These are phyloP conservation scores for Trametes villosa DNA, from an alignment of 768 basidiomycete species.

Conservation along the genomic window DNA sequence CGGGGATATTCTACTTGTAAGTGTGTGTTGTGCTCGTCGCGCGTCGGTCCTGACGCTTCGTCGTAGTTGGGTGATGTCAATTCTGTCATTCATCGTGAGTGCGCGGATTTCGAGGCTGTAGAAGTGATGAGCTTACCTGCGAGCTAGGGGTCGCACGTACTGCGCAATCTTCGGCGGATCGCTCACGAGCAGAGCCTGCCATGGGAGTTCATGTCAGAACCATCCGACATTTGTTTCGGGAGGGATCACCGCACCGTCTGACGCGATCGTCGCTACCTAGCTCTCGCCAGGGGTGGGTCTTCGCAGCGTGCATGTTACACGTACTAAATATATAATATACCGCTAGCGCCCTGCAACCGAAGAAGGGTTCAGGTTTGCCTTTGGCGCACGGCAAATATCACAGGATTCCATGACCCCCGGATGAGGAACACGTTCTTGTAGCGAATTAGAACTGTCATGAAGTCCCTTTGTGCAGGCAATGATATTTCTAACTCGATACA, in stretches of 20 bases:
- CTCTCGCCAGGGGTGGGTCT: too few relatives aligned
- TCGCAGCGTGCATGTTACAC: too few relatives aligned
- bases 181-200: neutral
- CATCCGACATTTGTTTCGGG: neutral
- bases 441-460: too few relatives aligned
- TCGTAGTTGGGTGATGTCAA: conserved; percentile 12
- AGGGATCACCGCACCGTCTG: neutral
- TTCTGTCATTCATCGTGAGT: conserved; percentile 15
- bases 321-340: too few relatives aligned
- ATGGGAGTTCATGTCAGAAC: neutral
- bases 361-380: too few relatives aligned
- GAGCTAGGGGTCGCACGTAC: conserved; percentile 9
- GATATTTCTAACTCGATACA: too few relatives aligned
- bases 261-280: neutral
- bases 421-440: too few relatives aligned
- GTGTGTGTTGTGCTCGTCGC: neutral
- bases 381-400: too few relatives aligned
- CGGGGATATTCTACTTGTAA: conserved; percentile 21
- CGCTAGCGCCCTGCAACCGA: too few relatives aligned
- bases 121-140: neutral
- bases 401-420: too few relatives aligned
- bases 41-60: neutral
- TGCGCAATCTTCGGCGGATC: conserved; percentile 14
- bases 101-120: too few relatives aligned
- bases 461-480: too few relatives aligned